Conservation (phyloP, 2,329 filamentous ascomycete genomes). For the Sphaerulina musiva region DNA sequence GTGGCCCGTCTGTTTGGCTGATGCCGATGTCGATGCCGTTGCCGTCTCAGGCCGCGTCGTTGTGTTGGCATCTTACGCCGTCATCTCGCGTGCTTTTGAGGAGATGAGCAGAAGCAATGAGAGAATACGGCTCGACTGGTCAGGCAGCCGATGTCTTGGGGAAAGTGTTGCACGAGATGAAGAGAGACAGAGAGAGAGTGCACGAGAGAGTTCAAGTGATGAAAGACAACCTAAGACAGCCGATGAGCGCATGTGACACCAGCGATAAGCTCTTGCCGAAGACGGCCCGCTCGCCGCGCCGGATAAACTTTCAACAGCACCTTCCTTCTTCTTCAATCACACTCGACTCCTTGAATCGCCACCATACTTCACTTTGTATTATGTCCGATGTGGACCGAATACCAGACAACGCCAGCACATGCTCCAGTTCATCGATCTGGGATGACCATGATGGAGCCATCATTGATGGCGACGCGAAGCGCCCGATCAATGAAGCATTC, state of each 20-base stretch:
- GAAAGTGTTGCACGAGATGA: background rate
- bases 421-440: background rate
- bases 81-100: background rate
- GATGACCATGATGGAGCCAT: background rate
- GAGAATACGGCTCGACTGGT: background rate
- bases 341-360: background rate
- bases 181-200: too few relatives aligned
- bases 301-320: background rate
- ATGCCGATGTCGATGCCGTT: constrained; percentile 50
- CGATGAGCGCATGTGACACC: background rate
- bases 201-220: background rate
- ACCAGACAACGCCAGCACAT: background rate
- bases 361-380: background rate
- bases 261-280: background rate
- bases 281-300: too few relatives aligned
- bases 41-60: constrained; percentile 13
- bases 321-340: background rate
- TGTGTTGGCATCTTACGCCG: constrained; percentile 9
- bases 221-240: background rate
- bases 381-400: background rate
- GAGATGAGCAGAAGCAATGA: background rate
- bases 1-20: constrained; percentile 49
- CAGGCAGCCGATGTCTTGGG: background rate
- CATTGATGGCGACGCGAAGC: background rate
- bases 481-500: constrained; percentile 5